Evolutionary conservation across 2,329 filamentous ascomycete genomes (phyloP).

Genomic region (Nannizziopsis arthrosporioides): DNA sequence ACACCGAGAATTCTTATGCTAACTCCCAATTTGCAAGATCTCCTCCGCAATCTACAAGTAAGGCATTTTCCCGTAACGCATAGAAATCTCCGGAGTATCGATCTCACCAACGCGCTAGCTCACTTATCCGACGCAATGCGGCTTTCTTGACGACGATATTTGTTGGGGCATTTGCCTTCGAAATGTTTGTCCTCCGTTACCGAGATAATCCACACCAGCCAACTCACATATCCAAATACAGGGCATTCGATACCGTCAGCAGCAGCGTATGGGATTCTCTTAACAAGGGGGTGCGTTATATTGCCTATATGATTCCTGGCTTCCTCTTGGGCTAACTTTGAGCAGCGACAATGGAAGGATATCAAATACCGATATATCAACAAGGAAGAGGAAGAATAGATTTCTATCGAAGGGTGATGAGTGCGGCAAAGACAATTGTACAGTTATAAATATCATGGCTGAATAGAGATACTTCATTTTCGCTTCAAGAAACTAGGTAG

Average conservation of each 20-base stretch:
- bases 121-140: constrained; percentile 74
- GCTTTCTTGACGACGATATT: constrained; percentile 83
- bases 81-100: constrained; percentile 11
- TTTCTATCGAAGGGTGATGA: background rate
- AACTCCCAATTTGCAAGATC: constrained; percentile 29
- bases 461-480: constrained; percentile 9
- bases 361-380: constrained; percentile 83
- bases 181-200: constrained; percentile 58
- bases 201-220: background rate
- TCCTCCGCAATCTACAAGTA: constrained; percentile 50
- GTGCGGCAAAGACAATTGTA: constrained; percentile 4
- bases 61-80: constrained; percentile 19
- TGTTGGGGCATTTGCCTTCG: constrained; percentile 73
- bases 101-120: constrained; percentile 42
- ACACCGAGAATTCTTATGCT: constrained; percentile 1
- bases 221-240: constrained; percentile 30
- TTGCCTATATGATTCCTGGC: background rate
- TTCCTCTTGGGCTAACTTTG: constrained; percentile 14
- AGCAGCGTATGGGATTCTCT: constrained; percentile 81
- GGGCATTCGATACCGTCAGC: constrained; percentile 69
- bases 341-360: constrained; percentile 98
- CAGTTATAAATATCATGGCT: constrained; percentile 7
- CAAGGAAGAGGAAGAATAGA: constrained; percentile 46
- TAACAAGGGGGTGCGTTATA: constrained; percentile 73
- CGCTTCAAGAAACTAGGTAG: background rate